Percentiles rank a stretch among this genome's conserved stretches.
phyloP scores from a whole-genome alignment of 257 asterid genomes.

The Ehretia macrophylla region DNA sequence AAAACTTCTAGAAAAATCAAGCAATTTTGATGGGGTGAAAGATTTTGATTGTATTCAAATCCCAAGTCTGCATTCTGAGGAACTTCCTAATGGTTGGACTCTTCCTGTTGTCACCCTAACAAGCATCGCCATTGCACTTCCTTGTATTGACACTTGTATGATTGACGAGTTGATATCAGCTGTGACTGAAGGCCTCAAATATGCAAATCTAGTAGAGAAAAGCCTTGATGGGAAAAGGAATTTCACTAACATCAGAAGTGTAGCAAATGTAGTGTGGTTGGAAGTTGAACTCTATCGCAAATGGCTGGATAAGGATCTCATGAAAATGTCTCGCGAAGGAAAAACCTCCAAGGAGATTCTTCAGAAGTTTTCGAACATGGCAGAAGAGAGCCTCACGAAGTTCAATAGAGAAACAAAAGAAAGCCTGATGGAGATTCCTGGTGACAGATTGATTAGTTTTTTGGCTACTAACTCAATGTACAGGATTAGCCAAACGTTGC shows the following conservation, averaged over 20 bases:
- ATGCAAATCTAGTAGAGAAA: neutral
- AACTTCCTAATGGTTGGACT: neutral
- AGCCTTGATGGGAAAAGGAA: neutral
- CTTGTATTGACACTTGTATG: neutral
- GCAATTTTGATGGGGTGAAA: neutral
- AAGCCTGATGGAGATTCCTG: slow-evolving; percentile 15
- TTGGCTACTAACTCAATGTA: slow-evolving; percentile 35
- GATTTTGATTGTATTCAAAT: neutral
- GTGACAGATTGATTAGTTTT: slow-evolving; percentile 15
- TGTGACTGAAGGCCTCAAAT: neutral
- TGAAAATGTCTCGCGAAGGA: neutral
- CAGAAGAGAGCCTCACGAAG: slow-evolving; percentile 12
- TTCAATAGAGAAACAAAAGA: neutral
- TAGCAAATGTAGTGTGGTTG: neutral
- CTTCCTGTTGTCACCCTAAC: neutral
- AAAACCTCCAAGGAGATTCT: slow-evolving; percentile 11
- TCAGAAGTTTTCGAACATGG: slow-evolving; percentile 12
- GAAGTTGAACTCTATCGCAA: neutral
- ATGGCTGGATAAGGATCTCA: slow-evolving; percentile 25
- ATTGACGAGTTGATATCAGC: neutral
- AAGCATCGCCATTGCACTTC: neutral
- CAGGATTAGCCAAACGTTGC: slow-evolving; percentile 14
- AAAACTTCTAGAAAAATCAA: neutral
- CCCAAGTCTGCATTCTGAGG: neutral
- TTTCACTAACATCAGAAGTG: neutral